Conservation (phyloP, 1,139 yeast genomes). For the Suhomyces atakaporum region DNA sequence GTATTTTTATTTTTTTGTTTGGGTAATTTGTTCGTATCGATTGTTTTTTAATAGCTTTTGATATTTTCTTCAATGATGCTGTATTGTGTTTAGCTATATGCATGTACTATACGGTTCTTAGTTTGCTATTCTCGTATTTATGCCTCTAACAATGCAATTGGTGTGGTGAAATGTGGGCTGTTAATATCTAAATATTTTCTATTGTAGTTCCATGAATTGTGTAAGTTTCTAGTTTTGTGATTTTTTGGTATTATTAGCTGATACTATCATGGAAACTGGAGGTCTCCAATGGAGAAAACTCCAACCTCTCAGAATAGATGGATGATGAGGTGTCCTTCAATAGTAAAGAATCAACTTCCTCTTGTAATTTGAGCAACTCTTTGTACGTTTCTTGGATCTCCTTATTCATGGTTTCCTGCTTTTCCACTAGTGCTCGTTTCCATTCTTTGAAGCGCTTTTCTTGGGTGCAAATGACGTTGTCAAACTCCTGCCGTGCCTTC, state of each 20-base stretch:
- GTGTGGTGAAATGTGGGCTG: no score
- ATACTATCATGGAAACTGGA: constrained; percentile 3
- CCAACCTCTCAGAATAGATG: not conserved
- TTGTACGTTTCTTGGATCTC: constrained; percentile 45
- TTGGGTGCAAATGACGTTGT: constrained; percentile 45
- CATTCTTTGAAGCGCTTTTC: constrained; percentile 67
- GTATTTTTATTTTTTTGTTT: no score
- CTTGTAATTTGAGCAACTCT: not conserved
- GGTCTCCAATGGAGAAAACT: constrained; percentile 6
- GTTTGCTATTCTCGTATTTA: no score
- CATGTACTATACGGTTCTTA: no score
- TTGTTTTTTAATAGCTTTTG: no score
- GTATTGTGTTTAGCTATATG: no score
- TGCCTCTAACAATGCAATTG: no score
- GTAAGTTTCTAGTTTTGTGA: no score
- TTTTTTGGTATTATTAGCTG: not conserved
- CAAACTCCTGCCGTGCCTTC: constrained; percentile 47
- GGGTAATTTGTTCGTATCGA: no score
- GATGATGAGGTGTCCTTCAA: not conserved
- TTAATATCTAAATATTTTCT: no score
- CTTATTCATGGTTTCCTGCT: constrained; percentile 56
- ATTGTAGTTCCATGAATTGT: not conserved
- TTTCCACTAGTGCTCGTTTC: constrained; percentile 57
- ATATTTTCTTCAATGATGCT: no score
- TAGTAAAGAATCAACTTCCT: constrained; percentile 1